A percentile compares a stretch with the other conserved stretches of the same genome.
These are phyloP conservation scores for Pachyrhizus erosus DNA, from an alignment of 306 rosid genomes.

Conservation along the genomic window DNA sequence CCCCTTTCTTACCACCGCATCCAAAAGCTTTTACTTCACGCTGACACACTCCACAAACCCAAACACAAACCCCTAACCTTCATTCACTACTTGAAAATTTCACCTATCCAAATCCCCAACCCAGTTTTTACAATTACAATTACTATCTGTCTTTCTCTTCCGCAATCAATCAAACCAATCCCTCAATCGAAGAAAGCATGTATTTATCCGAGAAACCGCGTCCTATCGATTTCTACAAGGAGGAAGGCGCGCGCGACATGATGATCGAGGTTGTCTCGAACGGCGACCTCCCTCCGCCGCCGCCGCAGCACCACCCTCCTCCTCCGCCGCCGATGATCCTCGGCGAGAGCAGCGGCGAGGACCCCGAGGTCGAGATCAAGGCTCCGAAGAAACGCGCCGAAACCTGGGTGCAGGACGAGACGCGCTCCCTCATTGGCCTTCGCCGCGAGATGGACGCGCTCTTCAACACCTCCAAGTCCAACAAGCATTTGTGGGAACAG, in stretches of 20 bases:
- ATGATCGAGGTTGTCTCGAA: slow-evolving; percentile 75
- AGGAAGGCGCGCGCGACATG: slow-evolving; percentile 65
- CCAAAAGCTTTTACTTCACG: slow-evolving; percentile 46
- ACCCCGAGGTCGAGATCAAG: slow-evolving; percentile 77
- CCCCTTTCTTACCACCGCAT: slow-evolving; percentile 18
- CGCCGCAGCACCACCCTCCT: slow-evolving; percentile 40
- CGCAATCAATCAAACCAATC: neutral
- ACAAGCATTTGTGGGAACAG: slow-evolving; percentile 95
- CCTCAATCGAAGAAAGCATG: slow-evolving; percentile 41
- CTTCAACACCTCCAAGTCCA: slow-evolving; percentile 88
- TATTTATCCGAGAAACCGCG: slow-evolving; percentile 80
- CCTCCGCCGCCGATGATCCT: slow-evolving; percentile 63
- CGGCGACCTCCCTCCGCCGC: slow-evolving; percentile 50
- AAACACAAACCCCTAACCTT: slow-evolving; percentile 30
- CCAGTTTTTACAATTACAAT: too few relatives aligned
- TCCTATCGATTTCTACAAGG: slow-evolving; percentile 75
- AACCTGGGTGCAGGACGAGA: slow-evolving; percentile 98
- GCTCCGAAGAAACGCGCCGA: slow-evolving; percentile 96
- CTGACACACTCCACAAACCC: slow-evolving; percentile 42
- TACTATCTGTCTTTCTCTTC: neutral
- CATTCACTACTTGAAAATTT: neutral
- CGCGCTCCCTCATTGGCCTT: slow-evolving; percentile 71
- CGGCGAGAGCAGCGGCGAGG: slow-evolving; percentile 89
- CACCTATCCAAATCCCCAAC: neutral
- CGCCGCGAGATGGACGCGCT: slow-evolving; percentile 80